Evolutionary conservation across 75 land plant species (phyloP), one percentile per base, ranked within the genome.

Genomic region (Pseudotsuga menziesii): DNA sequence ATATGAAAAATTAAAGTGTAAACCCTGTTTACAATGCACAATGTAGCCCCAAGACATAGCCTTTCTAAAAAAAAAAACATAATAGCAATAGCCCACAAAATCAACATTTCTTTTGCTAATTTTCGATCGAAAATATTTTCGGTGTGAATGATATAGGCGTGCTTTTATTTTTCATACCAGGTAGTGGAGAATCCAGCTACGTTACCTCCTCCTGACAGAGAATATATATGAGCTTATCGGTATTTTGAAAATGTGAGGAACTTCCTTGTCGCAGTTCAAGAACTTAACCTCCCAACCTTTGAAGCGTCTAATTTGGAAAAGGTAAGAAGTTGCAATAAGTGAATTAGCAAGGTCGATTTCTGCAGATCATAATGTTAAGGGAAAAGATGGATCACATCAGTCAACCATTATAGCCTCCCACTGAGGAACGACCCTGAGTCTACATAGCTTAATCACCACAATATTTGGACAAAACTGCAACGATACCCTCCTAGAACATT

Each of bases 181-280:
- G 88, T 94, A 58, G 95, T 92, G 73, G 95, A 90, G 55, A 86
- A 77, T 80, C 92, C 93, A 48, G 66, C 80, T 57, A 57, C 85
- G 23, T 84, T 80, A 22, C 91, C 81, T 20, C 71, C 87, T 36
- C 58, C 78, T 1, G 88, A 88, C 13, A 95, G 88, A 12, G 93
- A 90, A 58, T 89, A 89, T 23, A 87, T 82, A 57, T 90, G 91
- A 59, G 95, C 93, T n/a, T 85, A 80, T 75, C 97, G 92, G 81
- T 90, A 92, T 64, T 94, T 94, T 72, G 97, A 94, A 80, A 94
- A 94, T 78, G 88, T 92, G 83, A 88, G 97, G 76, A 94, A 92
- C 35, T 94, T 94, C 76, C 87, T 94, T 62, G 87, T 83, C n/a
- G 97, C 95, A 52, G 90, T 92, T 56, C 84, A 85, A 69, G 88